Evolutionary conservation across 1,284 basidiomycete genomes (phyloP).

Genomic region (Moniliophthora roreri): DNA sequence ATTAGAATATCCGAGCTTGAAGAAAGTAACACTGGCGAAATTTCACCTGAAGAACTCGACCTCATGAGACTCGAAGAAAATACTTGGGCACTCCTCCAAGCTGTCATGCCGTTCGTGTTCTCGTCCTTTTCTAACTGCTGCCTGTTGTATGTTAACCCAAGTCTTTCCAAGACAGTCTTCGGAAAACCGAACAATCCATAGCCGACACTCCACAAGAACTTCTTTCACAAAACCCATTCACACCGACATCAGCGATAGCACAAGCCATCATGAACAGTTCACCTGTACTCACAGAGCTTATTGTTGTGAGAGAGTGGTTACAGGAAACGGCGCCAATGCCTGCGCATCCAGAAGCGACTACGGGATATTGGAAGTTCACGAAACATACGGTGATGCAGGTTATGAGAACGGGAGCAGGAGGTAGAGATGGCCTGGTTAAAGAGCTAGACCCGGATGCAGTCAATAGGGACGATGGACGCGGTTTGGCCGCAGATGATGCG

Average conservation of each 20-base stretch:
- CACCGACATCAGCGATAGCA: slow-evolving; percentile 70
- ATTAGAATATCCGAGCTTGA: slow-evolving; percentile 57
- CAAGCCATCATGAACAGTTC: slow-evolving; percentile 66
- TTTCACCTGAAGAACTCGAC: slow-evolving; percentile 52
- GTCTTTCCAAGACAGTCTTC: slow-evolving; percentile 42
- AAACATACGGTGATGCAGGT: slow-evolving; percentile 70
- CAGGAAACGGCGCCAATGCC: slow-evolving; percentile 67
- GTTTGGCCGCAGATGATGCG: slow-evolving; percentile 70
- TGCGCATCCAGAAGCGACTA: slow-evolving; percentile 64
- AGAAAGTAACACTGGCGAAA: slow-evolving; percentile 35
- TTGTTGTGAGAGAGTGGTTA: slow-evolving; percentile 81
- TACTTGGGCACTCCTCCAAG: slow-evolving; percentile 81
- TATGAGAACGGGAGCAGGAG: slow-evolving; percentile 48
- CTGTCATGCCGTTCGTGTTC: slow-evolving; percentile 61
- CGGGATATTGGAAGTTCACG: slow-evolving; percentile 84
- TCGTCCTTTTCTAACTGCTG: not conserved
- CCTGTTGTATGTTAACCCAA: not conserved
- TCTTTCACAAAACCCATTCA: slow-evolving; percentile 72
- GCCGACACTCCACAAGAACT: slow-evolving; percentile 50
- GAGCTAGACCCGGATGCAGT: slow-evolving; percentile 79
- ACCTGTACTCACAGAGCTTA: slow-evolving; percentile 63
- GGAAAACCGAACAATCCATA: slow-evolving; percentile 54
- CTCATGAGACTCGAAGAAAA: slow-evolving; percentile 71
- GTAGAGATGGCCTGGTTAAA: slow-evolving; percentile 54
- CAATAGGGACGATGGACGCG: slow-evolving; percentile 49